A percentile compares a stretch with the other conserved stretches of the same genome.
These are phyloP conservation scores for Macadamia tetraphylla DNA, from an alignment of 164 flowering plant genomes.

Conservation along the genomic window DNA sequence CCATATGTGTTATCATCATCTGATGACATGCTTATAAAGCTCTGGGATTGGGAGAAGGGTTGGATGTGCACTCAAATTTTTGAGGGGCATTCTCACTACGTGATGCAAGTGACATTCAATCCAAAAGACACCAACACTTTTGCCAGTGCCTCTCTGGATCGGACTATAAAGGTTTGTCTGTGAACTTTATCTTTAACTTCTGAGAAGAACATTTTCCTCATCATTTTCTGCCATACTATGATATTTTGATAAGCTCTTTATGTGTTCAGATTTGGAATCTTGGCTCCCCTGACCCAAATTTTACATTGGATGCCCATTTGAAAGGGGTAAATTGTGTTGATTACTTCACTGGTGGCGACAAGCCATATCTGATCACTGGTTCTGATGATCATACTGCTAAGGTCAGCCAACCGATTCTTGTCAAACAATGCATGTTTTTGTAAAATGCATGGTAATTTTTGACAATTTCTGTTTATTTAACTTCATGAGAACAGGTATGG, in stretches of 20 bases:
- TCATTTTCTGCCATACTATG: background rate
- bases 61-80: conserved; percentile 36
- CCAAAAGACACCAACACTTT: background rate
- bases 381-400: conserved; percentile 46
- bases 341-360: conserved; percentile 36
- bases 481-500: conserved; percentile 28
- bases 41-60: conserved; percentile 47
- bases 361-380: conserved; percentile 36
- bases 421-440: background rate
- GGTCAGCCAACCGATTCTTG: conserved; percentile 13
- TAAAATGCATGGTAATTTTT: background rate
- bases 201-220: background rate
- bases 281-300: conserved; percentile 34
- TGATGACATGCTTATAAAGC: conserved; percentile 41
- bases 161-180: conserved; percentile 24
- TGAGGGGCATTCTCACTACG: conserved; percentile 28
- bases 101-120: background rate
- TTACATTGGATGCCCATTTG: conserved; percentile 34
- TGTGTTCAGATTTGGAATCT: conserved; percentile 37
- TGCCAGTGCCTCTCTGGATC: conserved; percentile 33
- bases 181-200: background rate
- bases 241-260: background rate
- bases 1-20: conserved; percentile 39
- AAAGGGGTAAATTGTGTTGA: conserved; percentile 41
- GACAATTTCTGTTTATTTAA: background rate